Conservation (phyloP, 2,329 filamentous ascomycete species). For the Ceratocystis albifundus region DNA sequence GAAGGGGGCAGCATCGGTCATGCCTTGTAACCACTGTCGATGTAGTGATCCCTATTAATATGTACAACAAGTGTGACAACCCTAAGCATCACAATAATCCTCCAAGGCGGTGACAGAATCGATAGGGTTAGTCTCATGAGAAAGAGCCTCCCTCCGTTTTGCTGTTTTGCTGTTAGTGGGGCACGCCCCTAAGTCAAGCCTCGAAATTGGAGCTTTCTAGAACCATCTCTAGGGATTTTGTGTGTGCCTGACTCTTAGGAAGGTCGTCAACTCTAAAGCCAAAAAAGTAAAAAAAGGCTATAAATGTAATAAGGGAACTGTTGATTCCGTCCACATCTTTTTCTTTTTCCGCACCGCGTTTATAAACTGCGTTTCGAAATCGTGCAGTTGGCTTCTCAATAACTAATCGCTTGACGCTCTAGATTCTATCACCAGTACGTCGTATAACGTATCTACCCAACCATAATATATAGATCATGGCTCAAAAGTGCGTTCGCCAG, state of each 20-base stretch:
- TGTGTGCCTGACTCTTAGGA: slow-evolving; percentile 2
- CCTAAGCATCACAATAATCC: background rate
- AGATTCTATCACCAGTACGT: background rate
- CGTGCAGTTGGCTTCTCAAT: background rate
- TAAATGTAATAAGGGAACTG: background rate
- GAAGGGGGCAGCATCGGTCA: background rate
- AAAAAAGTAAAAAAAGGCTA: background rate
- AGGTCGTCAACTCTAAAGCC: background rate
- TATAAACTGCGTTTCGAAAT: slow-evolving; percentile 4
- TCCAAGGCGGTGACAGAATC: slow-evolving; percentile 11
- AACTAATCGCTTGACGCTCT: background rate
- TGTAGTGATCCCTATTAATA: background rate
- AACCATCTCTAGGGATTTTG: slow-evolving; percentile 16
- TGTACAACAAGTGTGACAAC: background rate
- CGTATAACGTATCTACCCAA: too few species aligned
- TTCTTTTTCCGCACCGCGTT: background rate
- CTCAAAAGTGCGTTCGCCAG: slow-evolving; percentile 88
- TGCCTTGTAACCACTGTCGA: background rate
- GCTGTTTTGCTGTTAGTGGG: slow-evolving; percentile 15
- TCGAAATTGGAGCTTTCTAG: slow-evolving; percentile 18
- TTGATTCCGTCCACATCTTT: background rate
- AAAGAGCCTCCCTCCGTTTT: too few species aligned
- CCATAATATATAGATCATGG: slow-evolving; percentile 37
- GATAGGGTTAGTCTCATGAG: background rate
- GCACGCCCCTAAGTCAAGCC: background rate